These are phyloP conservation scores for Neopestalotiopsis clavispora DNA, from an alignment of 2,329 filamentous ascomycete species.

Conservation along the genomic window DNA sequence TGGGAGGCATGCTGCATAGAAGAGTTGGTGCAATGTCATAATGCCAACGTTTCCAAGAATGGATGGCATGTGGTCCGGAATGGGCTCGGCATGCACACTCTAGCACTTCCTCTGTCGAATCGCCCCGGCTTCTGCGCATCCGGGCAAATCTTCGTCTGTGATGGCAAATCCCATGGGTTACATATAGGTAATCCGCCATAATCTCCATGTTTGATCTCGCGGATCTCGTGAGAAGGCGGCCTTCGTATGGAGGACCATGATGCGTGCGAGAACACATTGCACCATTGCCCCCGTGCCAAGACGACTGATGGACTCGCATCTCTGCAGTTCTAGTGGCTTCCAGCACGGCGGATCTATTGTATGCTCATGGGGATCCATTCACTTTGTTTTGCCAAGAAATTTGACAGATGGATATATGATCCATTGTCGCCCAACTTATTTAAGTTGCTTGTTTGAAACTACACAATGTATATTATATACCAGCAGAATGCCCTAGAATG, in stretches of 20 bases:
- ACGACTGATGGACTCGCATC: neutral
- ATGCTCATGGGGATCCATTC: neutral
- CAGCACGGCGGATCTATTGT: neutral
- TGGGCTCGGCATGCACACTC: neutral
- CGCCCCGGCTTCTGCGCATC: conserved; percentile 4
- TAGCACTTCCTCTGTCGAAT: conserved; percentile 9
- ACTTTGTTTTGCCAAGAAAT: conserved; percentile 1
- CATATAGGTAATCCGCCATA: neutral
- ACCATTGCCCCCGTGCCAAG: neutral
- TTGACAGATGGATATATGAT: conserved; percentile 5
- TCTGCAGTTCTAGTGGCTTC: neutral
- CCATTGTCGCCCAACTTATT: neutral
- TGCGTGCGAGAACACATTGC: neutral
- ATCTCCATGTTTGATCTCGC: neutral
- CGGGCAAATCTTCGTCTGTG: neutral
- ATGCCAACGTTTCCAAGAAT: conserved; percentile 16
- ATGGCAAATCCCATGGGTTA: neutral
- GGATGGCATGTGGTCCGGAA: conserved; percentile 15
- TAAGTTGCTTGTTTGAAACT: neutral
- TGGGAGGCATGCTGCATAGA: neutral
- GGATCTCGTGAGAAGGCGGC: neutral
- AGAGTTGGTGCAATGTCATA: neutral
- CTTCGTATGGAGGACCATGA: neutral
- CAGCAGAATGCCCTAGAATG: neutral
- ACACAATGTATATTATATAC: neutral